A percentile compares a stretch with the other conserved stretches of the same genome.
Conservation (phyloP, 2,329 filamentous ascomycete species). For the Elsinoe necatrix region DNA sequence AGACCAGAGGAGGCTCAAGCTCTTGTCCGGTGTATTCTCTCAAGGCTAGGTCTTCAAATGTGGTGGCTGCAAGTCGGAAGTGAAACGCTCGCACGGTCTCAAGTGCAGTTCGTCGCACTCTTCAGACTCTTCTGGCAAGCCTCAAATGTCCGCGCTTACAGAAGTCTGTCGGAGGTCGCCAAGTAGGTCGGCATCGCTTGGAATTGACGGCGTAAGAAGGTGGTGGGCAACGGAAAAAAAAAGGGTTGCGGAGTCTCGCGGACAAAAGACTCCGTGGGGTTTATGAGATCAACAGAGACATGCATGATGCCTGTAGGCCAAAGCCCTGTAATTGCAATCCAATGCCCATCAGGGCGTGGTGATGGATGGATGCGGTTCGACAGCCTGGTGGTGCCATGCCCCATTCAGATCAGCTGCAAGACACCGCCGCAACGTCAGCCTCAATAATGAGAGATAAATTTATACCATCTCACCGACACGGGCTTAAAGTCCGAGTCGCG, state of each 20-base stretch:
- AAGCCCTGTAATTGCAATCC: neutral
- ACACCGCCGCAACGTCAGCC: neutral
- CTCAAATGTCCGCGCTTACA: neutral
- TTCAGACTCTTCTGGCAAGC: neutral
- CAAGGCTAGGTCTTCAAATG: neutral
- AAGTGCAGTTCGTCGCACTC: slow-evolving; percentile 9
- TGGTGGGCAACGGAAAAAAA: neutral
- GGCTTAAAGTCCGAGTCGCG: slow-evolving; percentile 8
- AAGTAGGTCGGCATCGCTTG: slow-evolving; percentile 5
- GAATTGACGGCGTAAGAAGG: neutral
- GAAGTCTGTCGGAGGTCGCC: neutral
- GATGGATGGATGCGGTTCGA: neutral
- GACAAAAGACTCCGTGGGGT: neutral
- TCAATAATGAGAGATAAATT: neutral
- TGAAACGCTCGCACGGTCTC: slow-evolving; percentile 14
- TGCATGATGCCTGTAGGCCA: neutral
- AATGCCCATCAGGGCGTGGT: no score
- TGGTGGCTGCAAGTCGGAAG: slow-evolving; percentile 13
- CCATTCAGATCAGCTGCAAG: neutral
- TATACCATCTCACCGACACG: slow-evolving; percentile 2
- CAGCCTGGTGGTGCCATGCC: neutral
- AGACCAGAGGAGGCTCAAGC: neutral
- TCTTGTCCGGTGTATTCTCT: neutral
- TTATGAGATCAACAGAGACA: neutral
- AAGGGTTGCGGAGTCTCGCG: neutral